Conservation (phyloP, 2,329 filamentous ascomycete genomes). For the Phialemonium atrogriseum region DNA sequence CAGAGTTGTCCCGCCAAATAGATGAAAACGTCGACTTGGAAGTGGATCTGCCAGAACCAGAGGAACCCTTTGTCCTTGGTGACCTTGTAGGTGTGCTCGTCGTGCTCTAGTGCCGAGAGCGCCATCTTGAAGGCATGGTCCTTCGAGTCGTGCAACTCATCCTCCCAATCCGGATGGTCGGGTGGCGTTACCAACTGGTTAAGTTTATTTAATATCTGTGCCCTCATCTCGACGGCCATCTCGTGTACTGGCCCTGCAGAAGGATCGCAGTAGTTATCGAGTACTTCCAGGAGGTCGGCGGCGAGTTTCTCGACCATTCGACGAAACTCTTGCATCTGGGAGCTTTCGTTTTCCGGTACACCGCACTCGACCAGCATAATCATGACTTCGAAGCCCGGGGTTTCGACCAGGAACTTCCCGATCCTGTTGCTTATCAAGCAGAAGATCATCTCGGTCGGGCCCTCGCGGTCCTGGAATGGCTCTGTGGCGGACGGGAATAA, state of each 20-base stretch:
- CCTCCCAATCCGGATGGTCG: slow-evolving; percentile 39
- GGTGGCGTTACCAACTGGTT: slow-evolving; percentile 37
- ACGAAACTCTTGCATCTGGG: slow-evolving; percentile 32
- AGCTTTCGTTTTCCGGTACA: slow-evolving; percentile 13
- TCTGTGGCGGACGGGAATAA: slow-evolving; percentile 45
- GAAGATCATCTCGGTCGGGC: slow-evolving; percentile 55
- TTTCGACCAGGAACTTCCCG: slow-evolving; percentile 39
- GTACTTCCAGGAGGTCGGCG: slow-evolving; percentile 31
- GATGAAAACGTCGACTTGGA: slow-evolving; percentile 47
- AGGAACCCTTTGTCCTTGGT: slow-evolving; percentile 38
- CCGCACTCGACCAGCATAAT: slow-evolving; percentile 34
- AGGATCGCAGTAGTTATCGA: slow-evolving; percentile 42
- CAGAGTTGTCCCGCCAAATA: slow-evolving; percentile 47
- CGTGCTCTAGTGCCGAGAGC: slow-evolving; percentile 39
- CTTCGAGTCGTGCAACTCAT: slow-evolving; percentile 37
- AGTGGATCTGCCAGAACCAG: slow-evolving; percentile 47
- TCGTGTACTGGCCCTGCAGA: slow-evolving; percentile 44
- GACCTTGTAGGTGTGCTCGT: slow-evolving; percentile 32
- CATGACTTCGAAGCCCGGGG: slow-evolving; percentile 39
- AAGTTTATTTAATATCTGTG: slow-evolving; percentile 41
- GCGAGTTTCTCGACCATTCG: slow-evolving; percentile 33
- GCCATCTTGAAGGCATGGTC: slow-evolving; percentile 50
- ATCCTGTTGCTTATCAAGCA: slow-evolving; percentile 42
- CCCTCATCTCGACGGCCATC: slow-evolving; percentile 38
- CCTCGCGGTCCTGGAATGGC: slow-evolving; percentile 41